phyloP scores from a whole-genome alignment of 352 stramenopile species.

The Phytophthora quininea region DNA sequence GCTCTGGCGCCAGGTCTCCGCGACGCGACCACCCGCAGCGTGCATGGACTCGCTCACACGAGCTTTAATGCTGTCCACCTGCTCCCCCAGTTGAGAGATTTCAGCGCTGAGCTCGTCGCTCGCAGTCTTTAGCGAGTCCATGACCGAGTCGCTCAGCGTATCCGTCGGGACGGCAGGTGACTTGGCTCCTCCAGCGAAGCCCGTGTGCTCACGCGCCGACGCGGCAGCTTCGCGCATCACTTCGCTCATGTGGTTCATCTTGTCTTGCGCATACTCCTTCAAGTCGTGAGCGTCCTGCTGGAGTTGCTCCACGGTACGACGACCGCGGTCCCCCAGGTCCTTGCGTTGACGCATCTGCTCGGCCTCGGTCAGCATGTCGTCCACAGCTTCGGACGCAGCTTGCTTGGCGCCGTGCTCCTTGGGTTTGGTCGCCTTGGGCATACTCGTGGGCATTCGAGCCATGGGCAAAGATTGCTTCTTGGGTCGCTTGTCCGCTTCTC shows the following conservation, averaged over 20 bases:
- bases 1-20: conserved; percentile 66
- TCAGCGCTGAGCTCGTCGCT: conserved; percentile 46
- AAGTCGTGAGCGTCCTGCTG: conserved; percentile 50
- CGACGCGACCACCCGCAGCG: conserved; percentile 35
- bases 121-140: conserved; percentile 38
- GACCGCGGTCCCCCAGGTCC: conserved; percentile 24
- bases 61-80: conserved; percentile 54
- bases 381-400: conserved; percentile 16
- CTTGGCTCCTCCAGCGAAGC: conserved; percentile 2
- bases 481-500: conserved; percentile 4
- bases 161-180: conserved; percentile 28
- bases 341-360: conserved; percentile 26
- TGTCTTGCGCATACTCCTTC: conserved; percentile 49
- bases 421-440: conserved; percentile 25
- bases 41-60: conserved; percentile 60
- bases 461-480: conserved; percentile 4
- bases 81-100: conserved; percentile 32
- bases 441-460: conserved; percentile 32
- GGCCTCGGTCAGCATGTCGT: conserved; percentile 34
- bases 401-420: conserved; percentile 28
- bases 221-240: conserved; percentile 40
- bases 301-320: conserved; percentile 44
- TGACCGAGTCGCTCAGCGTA: conserved; percentile 30
- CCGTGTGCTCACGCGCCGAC: conserved; percentile 24
- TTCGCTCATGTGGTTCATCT: conserved; percentile 54